Evolutionary conservation across 768 basidiomycete species (phyloP), one percentile per base, ranked within the genome.

Genomic region (Baorangia bicolor): DNA sequence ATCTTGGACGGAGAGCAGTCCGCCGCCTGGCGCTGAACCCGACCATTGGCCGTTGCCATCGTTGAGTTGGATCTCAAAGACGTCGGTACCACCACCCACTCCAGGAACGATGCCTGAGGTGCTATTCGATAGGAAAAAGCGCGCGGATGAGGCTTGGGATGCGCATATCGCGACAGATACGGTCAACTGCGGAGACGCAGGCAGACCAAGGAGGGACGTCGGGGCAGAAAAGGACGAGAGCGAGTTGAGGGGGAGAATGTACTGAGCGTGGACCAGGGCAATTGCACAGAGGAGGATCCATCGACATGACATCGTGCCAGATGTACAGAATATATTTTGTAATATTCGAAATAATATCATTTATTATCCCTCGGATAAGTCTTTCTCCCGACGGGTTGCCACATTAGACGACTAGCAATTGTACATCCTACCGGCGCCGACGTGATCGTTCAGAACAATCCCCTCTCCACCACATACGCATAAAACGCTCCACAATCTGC

Each of bases 121-220:
- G 52, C 71, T 74, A 59, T 86, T 89, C 0, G 81, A 80, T 4
- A 91, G 63, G 57, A 87, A 83, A 60, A 90, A 85, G 16, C 79
- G 76, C 8, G 84, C 80, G 0, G 73, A 57, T 0, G 73, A 58
- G 13, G 64, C 51, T 34, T 55, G 48, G 13, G 63, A 61, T 1
- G 77, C 66, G 59, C 83, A 85, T 39, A 81, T 66, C 0, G 83
- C 82, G 42, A 85, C 59, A 13, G 78, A 77, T n/a, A 84, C 70
- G 18, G 74, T 75, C 30, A 81, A 64, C 39, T 69, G 71, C 6
- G 68, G 55, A 6, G 76, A 69, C 0, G 67, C 43, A 1, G 82
- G 82, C 13, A 84, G 67, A 13, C 63, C 64, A 48, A 81, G 79
- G 3, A 73, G 67, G 56, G 64, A 69, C 23, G 78, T 54, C 14